Base-by-base conservation (phyloP, 2,329 filamentous ascomycete species). In the Xylaria digitata region DNA sequence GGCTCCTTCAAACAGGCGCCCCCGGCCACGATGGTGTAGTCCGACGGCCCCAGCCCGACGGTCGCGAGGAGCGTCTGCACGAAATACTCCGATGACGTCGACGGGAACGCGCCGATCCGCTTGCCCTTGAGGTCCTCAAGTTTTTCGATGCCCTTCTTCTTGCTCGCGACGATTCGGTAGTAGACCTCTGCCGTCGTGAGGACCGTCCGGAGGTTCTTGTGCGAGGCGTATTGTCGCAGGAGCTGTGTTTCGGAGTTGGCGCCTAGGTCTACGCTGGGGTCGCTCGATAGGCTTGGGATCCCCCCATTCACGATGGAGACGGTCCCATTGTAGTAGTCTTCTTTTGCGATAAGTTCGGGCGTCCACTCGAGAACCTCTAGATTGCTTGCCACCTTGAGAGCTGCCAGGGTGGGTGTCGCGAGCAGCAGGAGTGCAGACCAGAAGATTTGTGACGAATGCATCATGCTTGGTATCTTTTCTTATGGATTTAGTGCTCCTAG, bases 41-140 rank as follows among this genome's bases (percentile, higher is more conserved):
- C 76, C 1, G 57, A 52, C 13, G 72, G 62, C 4, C 64, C 32
- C 1, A 79, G 62, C 3, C 77, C 77, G 9, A 68, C 77, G 0
- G 66, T 75, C 9, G 69, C 70, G 23, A 78, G 72, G 11, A 76
- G 70, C 30, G 71, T 74, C 63, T 71, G 73, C 34, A 79, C 72
- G 59, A 78, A 79, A 52, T 77, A 77, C n/a, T 74, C 75, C 1
- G 77, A 75, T 6, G 76, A 78, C 0, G 78, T 76, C 6, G 74
- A 71, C 7, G 67, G 63, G 11, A 78, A 68, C 9, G 77, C 75
- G 40, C 77, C 78, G 61, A 79, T 73, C 26, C 64, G 68, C 70
- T 79, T 79, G 21, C 76, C 77, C 57, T 72, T 73, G 11, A 79
- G 70, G 56, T 77, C 77, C 13, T 68, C 71, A 0, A 76, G 70